Evolutionary conservation across 1,284 basidiomycete genomes (phyloP).

Genomic region (Moesziomyces globuligerus): DNA sequence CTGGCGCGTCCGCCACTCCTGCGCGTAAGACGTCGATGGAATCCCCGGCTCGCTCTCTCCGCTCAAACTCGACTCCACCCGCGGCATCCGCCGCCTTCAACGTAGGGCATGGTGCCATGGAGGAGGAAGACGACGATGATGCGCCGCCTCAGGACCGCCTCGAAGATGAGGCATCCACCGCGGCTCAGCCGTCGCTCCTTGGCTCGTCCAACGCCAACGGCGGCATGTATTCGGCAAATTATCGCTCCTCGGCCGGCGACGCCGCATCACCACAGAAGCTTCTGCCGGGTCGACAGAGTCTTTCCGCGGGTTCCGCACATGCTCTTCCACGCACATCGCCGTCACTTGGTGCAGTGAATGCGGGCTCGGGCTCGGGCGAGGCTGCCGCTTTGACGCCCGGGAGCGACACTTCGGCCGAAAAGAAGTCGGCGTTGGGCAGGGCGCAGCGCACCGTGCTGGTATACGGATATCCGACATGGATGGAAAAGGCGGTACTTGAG

Average conservation of each 20-base stretch:
- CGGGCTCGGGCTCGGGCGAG: slow-evolving; percentile 4
- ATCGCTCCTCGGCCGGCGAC: slow-evolving; percentile 10
- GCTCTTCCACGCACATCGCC: slow-evolving; percentile 19
- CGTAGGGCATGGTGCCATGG: slow-evolving; percentile 22
- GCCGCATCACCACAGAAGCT: slow-evolving; percentile 10
- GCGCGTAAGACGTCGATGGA: slow-evolving; percentile 35
- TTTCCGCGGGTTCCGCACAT: slow-evolving; percentile 12
- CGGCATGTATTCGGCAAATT: slow-evolving; percentile 5
- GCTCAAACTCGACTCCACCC: slow-evolving; percentile 40
- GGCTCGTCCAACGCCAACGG: slow-evolving; percentile 8
- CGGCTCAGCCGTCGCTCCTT: slow-evolving; percentile 18
- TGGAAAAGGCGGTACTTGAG: slow-evolving; percentile 52
- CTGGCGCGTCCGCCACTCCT: slow-evolving; percentile 18
- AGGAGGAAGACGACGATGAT: slow-evolving; percentile 49
- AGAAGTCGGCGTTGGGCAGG: slow-evolving; percentile 20
- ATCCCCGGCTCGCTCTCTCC: slow-evolving; percentile 28
- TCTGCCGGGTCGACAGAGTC: slow-evolving; percentile 11
- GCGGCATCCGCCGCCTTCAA: slow-evolving; percentile 26
- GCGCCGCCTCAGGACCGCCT: slow-evolving; percentile 47
- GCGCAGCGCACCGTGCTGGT: slow-evolving; percentile 54
- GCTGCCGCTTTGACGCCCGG: slow-evolving; percentile 3
- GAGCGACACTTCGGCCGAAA: slow-evolving; percentile 6
- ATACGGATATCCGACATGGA: slow-evolving; percentile 50
- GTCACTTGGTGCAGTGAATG: slow-evolving; percentile 8
- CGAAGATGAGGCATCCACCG: slow-evolving; percentile 36